Conservation (phyloP, 1,284 basidiomycete species). For the Cryptococcus wingfieldii region DNA sequence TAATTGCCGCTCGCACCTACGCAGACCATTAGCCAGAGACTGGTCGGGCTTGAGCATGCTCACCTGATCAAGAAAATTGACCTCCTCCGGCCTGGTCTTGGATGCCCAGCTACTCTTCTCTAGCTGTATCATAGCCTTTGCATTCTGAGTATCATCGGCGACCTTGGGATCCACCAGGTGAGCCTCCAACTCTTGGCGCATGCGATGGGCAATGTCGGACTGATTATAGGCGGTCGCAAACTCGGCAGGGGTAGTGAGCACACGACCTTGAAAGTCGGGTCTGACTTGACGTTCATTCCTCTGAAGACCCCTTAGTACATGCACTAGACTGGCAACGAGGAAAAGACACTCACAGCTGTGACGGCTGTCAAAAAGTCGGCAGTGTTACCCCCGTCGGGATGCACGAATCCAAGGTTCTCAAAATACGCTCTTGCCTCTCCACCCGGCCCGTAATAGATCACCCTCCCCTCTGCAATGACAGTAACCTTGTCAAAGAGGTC, state of each 20-base stretch:
- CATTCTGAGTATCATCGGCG: constrained; percentile 11
- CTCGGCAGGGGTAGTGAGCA: constrained; percentile 61
- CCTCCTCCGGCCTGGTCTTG: constrained; percentile 25
- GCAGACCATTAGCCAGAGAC: not conserved
- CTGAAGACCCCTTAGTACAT: constrained; percentile 2
- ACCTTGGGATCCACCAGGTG: constrained; percentile 19
- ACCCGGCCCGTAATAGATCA: constrained; percentile 74
- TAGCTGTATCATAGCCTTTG: constrained; percentile 12
- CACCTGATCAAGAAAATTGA: constrained; percentile 28
- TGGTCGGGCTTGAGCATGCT: not conserved
- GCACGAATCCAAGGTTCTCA: constrained; percentile 67
- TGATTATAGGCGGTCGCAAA: constrained; percentile 49
- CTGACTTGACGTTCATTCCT: constrained; percentile 56
- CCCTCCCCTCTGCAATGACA: constrained; percentile 71
- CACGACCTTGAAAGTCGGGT: constrained; percentile 49
- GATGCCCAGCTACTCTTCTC: constrained; percentile 28
- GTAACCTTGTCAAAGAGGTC: constrained; percentile 64
- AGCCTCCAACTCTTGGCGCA: constrained; percentile 32
- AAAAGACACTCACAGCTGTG: constrained; percentile 51
- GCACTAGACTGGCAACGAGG: not conserved
- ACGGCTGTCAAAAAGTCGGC: constrained; percentile 60
- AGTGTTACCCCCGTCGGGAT: constrained; percentile 40
- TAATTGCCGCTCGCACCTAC: constrained; percentile 27
- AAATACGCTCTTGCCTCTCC: constrained; percentile 72
- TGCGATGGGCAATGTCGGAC: constrained; percentile 25